Evolutionary conservation across 306 rosid genomes (phyloP).

Genomic region (Cucurbita pepo): DNA sequence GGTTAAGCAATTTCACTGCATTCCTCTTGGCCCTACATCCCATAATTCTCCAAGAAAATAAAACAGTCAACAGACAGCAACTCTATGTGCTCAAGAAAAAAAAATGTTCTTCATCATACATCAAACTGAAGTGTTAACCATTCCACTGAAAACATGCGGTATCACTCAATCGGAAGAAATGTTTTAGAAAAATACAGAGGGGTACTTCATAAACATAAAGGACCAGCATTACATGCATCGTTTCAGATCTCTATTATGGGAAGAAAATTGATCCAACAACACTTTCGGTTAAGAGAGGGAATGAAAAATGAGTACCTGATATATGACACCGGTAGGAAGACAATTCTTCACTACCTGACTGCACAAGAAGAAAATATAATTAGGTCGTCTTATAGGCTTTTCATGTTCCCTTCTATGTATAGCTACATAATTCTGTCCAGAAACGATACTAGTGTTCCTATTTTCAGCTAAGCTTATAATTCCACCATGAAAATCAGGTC

Average conservation of each 20-base stretch:
- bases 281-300: not conserved
- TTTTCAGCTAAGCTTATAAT: not conserved
- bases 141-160: not conserved
- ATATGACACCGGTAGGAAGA: slow-evolving; percentile 58
- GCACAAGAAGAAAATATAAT: slow-evolving; percentile 18
- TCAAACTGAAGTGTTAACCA: not conserved
- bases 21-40: not conserved
- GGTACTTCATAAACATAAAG: not conserved
- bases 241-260: not conserved
- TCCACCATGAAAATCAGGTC: not conserved
- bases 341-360: slow-evolving; percentile 58
- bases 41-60: not conserved
- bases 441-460: not conserved
- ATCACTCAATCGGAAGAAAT: not conserved
- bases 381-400: not conserved
- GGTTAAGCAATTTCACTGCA: not conserved
- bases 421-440: not conserved
- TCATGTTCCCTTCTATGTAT: not conserved
- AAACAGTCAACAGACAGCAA: not conserved
- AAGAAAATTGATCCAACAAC: not conserved
- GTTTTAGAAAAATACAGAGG: not conserved
- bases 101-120: not conserved
- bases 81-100: not conserved
- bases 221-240: not conserved
- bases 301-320: slow-evolving; percentile 40